Evolutionary conservation across 768 basidiomycete species (phyloP), one percentile per base, ranked within the genome.

Genomic region (Russula olivacea): DNA sequence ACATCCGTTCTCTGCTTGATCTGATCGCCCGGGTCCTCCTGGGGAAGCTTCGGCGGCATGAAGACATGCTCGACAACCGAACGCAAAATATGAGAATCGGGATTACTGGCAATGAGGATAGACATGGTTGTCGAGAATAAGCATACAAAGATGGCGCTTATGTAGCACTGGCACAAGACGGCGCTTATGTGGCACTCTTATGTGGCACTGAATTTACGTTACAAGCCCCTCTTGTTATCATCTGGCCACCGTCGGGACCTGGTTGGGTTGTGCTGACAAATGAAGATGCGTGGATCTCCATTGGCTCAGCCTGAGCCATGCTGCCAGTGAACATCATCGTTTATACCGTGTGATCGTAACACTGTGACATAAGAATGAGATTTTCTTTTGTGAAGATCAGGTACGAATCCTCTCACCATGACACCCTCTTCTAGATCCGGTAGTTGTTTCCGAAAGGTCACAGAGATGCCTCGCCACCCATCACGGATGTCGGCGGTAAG

Each of bases 41-140:
- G 63, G 19, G 63, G 63, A 40, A 64, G 63, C 36, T 36, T 55
- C 9, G 59, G 63, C 2, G 63, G 59, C 47, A 61, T 38, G 17
- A 60, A 64, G 11, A 64, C 53, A 21, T 64, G 53, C 15, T 60
- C 43, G 1, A 61, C 17, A 3, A 64, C 40, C 15, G 43, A 61
- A 17, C 47, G 47, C 21, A 56, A 23, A 9, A 23, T 30, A 10
- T 43, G 8, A n/a, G 61, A 25, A 34, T 56, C 48, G 21, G 40
- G 10, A 48, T 61, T 34, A 38, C 23, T 4, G 21, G 53, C 2
- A 38, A 36, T 3, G 19, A 30, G 28, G n/a, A 21, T 1, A 12
- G 45, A 40, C 60, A 55, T 61, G 32, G 1, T 21, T 34, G 28
- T 56, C 4, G 19, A 56, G 19, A n/a, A 38, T 14, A 14, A 53